A percentile compares a stretch with the other conserved stretches of the same genome.
Conservation (phyloP, 352 stramenopile genomes). For the Phytopythium litorale region DNA sequence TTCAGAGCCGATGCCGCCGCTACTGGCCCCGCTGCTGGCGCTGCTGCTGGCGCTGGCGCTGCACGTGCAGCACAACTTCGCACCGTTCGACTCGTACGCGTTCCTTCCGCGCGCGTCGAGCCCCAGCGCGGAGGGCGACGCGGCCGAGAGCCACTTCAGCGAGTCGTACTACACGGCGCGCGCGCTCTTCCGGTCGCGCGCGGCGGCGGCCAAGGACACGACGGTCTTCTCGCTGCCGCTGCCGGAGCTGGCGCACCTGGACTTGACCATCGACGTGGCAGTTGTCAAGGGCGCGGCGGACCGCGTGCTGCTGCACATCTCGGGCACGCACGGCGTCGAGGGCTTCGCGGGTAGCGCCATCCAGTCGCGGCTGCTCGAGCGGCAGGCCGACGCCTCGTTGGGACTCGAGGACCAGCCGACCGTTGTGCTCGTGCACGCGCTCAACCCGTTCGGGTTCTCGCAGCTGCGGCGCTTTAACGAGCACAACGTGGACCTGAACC, state of each 20-base stretch:
- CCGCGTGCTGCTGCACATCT: conserved; percentile 70
- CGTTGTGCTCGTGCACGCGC: conserved; percentile 89
- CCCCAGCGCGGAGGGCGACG: conserved; percentile 14
- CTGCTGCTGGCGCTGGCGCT: conserved; percentile 30
- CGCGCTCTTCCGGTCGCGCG: conserved; percentile 47
- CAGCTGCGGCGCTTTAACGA: conserved; percentile 90
- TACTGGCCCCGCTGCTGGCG: conserved; percentile 7
- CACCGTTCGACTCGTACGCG: conserved; percentile 39
- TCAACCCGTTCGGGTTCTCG: conserved; percentile 92
- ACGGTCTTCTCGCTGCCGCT: conserved; percentile 48
- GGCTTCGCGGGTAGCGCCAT: conserved; percentile 83
- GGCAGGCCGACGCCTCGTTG: conserved; percentile 5
- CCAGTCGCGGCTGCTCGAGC: conserved; percentile 49
- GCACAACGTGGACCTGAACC: conserved; percentile 94
- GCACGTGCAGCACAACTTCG: conserved; percentile 47
- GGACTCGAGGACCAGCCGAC: conserved; percentile 39
- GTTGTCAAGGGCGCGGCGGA: conserved; percentile 43
- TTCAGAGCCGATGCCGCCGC: neutral
- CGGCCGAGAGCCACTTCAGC: conserved; percentile 43
- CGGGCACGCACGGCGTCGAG: conserved; percentile 80
- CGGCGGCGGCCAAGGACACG: conserved; percentile 18
- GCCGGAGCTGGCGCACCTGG: conserved; percentile 29
- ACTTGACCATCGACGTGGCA: conserved; percentile 67
- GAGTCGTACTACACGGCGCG: conserved; percentile 65
- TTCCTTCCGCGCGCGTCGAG: neutral